Base-by-base conservation (phyloP, 2,329 filamentous ascomycete genomes). In the Emmonsiellopsis sp. region DNA sequence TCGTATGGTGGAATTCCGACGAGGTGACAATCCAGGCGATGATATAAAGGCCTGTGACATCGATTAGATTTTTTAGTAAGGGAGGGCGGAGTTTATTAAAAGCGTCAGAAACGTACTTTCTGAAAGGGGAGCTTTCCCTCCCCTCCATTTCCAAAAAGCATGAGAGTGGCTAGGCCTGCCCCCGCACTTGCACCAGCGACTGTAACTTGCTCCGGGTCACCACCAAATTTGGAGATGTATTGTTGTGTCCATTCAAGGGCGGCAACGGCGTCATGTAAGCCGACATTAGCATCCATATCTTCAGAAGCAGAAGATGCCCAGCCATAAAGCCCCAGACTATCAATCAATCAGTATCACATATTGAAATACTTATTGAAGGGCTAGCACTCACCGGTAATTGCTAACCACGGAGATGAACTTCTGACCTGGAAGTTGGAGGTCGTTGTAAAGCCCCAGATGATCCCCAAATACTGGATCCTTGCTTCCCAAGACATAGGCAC, bases 401-500 rank as follows among this genome's bases (percentile, higher is more conserved):
- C 53, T 55, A 30, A 46, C 34, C 16, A 57, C 55, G 34, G 43
- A 50, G 10, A 57, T 49, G 49, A 57, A 57, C 32, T 54, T 54
- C 16, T 50, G 31, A 7, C 16, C 32, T 13, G 43, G 32, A 9
- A 30, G 43, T 20, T 50, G 8, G 6, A 44, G 7, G 5, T 44
- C 41, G 26, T 56, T 52, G 35, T 51, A 54, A 11, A 56, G 16
- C 5, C 55, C 54, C 40, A 46, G 11, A n/a, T 47, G 44, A 16
- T 50, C 49, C 8, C n/a, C 30, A 10, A 35, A 15, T 15, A 47
- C 37, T 9, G 31, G 15, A 20, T 56, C 55, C 15, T 56, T 56
- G 7, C 45, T 54, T 31, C 52, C 52, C 16, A 50, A 50, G 10
- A 47, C 38, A 43, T 38, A 57, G 9, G 42, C 49, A 40, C 50